Conservation (phyloP, 306 rosid species). For the Prunus salicina region DNA sequence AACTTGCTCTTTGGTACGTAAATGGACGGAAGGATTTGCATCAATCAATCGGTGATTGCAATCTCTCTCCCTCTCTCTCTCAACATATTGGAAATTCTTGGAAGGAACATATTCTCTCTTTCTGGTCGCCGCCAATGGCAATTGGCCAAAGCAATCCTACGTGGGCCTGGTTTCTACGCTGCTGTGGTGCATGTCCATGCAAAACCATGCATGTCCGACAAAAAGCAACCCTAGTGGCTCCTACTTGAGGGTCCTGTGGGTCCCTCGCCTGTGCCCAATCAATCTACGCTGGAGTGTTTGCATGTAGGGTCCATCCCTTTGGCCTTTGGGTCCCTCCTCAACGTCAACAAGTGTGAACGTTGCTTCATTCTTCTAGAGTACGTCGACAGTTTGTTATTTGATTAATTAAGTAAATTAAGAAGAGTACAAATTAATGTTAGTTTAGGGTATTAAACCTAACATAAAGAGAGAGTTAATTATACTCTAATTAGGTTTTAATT, state of each 20-base stretch:
- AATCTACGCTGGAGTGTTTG: constrained; percentile 21
- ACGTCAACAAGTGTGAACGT: constrained; percentile 27
- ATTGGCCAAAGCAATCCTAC: constrained; percentile 8
- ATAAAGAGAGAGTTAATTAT: not conserved
- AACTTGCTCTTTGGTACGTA: constrained; percentile 13
- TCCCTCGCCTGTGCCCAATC: constrained; percentile 4
- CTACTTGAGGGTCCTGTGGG: not conserved
- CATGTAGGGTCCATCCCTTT: not conserved
- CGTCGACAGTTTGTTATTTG: not conserved
- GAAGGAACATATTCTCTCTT: constrained; percentile 51
- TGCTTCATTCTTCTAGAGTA: constrained; percentile 17
- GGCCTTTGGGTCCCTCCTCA: not conserved
- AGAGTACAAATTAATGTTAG: not conserved
- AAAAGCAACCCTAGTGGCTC: constrained; percentile 25
- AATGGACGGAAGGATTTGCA: constrained; percentile 34
- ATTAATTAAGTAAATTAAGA: not conserved
- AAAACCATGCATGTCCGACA: constrained; percentile 38
- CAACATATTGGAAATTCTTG: not conserved
- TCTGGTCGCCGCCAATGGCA: constrained; percentile 12
- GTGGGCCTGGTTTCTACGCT: constrained; percentile 25
- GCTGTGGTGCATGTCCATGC: not conserved
- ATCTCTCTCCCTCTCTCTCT: constrained; percentile 18
- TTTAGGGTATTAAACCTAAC: not conserved
- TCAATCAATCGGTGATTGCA: constrained; percentile 25
- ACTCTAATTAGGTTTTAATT: not conserved